Percentiles rank a stretch among this genome's conserved stretches.
phyloP scores from a whole-genome alignment of 2,329 filamentous ascomycete genomes.

The Aspergillus aculeatus region DNA sequence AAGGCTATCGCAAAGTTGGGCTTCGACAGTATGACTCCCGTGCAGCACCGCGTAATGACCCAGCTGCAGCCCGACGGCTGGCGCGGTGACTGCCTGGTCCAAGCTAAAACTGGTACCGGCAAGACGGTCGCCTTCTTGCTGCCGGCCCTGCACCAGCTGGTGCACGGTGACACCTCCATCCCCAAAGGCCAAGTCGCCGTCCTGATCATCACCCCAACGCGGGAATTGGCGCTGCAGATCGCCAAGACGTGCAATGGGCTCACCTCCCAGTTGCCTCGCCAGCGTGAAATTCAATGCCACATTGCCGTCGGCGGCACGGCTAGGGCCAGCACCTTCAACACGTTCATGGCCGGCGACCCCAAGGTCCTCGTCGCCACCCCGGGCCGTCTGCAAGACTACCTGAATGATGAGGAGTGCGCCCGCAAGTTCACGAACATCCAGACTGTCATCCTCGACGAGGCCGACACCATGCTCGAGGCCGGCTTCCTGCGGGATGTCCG shows the following conservation, averaged over 20 bases:
- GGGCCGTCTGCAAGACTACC: constrained; percentile 49
- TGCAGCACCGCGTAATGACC: constrained; percentile 54
- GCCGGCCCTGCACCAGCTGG: constrained; percentile 48
- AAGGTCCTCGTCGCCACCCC: constrained; percentile 50
- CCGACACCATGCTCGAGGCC: constrained; percentile 34
- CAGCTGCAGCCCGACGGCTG: constrained; percentile 46
- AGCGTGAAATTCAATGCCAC: constrained; percentile 40
- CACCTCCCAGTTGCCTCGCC: constrained; percentile 39
- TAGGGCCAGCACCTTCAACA: constrained; percentile 26
- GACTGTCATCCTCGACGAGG: constrained; percentile 51
- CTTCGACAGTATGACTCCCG: constrained; percentile 51
- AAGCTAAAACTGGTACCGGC: constrained; percentile 53
- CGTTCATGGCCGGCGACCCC: constrained; percentile 30
- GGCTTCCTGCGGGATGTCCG: constrained; percentile 53
- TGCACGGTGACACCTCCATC: constrained; percentile 29
- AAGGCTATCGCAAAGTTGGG: constrained; percentile 34
- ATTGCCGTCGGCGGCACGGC: constrained; percentile 45
- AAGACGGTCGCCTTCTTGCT: constrained; percentile 52
- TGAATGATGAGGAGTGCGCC: constrained; percentile 43
- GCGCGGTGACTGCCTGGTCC: constrained; percentile 54
- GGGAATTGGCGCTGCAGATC: constrained; percentile 52
- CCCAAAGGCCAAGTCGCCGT: constrained; percentile 44
- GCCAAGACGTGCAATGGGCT: constrained; percentile 48
- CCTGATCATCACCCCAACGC: constrained; percentile 49
- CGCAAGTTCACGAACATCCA: constrained; percentile 49